Evolutionary conservation across 495 filamentous ascomycete genomes (phyloP).

Genomic region (Podospora comata): DNA sequence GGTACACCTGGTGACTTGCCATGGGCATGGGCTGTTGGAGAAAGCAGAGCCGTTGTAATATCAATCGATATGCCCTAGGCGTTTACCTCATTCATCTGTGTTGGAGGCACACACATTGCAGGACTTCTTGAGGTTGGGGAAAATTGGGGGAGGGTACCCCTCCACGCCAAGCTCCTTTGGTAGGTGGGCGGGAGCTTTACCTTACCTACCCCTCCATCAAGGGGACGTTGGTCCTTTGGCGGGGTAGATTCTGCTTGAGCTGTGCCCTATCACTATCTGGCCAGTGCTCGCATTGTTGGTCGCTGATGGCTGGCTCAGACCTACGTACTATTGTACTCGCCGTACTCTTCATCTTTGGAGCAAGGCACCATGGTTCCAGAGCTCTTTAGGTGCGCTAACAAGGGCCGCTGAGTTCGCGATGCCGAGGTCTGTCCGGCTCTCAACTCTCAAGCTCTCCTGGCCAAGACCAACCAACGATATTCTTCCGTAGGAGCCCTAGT

Average conservation of each 20-base stretch:
- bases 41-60: too few species aligned
- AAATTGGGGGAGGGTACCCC: constrained; percentile 7
- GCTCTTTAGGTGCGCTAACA: not conserved
- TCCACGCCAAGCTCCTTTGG: not conserved
- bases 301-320: not conserved
- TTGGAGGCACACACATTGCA: not conserved
- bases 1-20: too few species aligned
- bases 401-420: not conserved
- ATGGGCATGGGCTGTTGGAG: too few species aligned
- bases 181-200: not conserved
- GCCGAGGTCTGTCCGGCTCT: constrained; percentile 2
- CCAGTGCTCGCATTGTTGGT: not conserved
- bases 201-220: constrained; percentile 9
- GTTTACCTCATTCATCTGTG: not conserved
- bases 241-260: not conserved
- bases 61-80: too few species aligned
- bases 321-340: not conserved
- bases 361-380: too few species aligned
- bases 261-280: too few species aligned
- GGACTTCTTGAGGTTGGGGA: constrained; percentile 3
- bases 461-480: not conserved
- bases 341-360: too few species aligned
- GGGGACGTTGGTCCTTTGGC: not conserved
- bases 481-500: not conserved
- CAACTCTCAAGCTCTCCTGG: not conserved